phyloP scores from a whole-genome alignment of 75 land plant genomes.

The Pinus albicaulis region DNA sequence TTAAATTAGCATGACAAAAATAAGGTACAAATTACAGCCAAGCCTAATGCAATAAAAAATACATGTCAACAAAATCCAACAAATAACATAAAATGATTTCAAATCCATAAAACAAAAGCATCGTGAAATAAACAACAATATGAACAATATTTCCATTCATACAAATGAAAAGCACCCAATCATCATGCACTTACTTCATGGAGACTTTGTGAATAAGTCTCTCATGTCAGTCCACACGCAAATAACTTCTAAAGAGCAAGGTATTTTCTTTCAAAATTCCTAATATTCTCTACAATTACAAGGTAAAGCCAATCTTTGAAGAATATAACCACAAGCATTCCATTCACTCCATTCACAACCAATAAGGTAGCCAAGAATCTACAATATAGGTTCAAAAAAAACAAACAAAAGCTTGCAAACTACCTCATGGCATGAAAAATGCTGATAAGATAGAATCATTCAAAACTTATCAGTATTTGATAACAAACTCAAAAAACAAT shows the following conservation, averaged over 20 bases:
- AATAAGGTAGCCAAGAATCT: conserved; percentile 26
- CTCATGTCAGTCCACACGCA: conserved; percentile 93
- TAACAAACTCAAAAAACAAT: too few species aligned
- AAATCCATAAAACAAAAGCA: background rate
- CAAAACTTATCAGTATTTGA: too few species aligned
- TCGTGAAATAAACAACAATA: too few species aligned
- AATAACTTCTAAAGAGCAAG: conserved; percentile 87
- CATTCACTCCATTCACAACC: conserved; percentile 51
- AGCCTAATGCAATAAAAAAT: conserved; percentile 2
- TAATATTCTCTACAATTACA: conserved; percentile 79
- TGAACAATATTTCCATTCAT: too few species aligned
- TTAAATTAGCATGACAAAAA: background rate
- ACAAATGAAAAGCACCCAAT: too few species aligned
- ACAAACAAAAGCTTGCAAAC: background rate
- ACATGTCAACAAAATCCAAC: too few species aligned
- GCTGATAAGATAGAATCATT: background rate
- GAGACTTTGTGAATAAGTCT: too few species aligned
- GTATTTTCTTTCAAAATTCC: too few species aligned
- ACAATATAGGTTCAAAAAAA: too few species aligned
- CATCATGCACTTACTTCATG: too few species aligned
- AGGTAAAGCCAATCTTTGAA: conserved; percentile 77
- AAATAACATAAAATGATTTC: too few species aligned
- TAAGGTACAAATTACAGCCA: conserved; percentile 14
- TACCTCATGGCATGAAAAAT: background rate
- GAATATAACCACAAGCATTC: conserved; percentile 61